Evolutionary conservation across 768 basidiomycete genomes (phyloP).

Genomic region (Harrya chromipes): DNA sequence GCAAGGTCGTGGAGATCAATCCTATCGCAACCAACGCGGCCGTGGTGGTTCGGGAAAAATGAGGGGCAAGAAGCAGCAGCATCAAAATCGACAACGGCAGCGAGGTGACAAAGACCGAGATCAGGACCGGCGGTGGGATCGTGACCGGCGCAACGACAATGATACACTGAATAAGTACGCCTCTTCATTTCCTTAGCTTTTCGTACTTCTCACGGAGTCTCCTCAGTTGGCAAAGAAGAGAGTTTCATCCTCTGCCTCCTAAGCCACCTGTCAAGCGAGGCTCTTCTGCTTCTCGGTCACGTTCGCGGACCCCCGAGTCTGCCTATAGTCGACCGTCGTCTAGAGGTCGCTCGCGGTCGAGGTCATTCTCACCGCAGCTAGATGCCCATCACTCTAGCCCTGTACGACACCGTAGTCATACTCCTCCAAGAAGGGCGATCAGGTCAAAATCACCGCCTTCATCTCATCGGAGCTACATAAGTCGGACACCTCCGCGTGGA

Average conservation of each 20-base stretch:
- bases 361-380: conserved; percentile 53
- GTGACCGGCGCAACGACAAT: conserved; percentile 53
- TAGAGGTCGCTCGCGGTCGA: conserved; percentile 61
- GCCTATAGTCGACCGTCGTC: conserved; percentile 62
- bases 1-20: conserved; percentile 45
- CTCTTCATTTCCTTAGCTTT: conserved; percentile 1
- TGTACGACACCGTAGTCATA: conserved; percentile 42
- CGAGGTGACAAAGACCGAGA: conserved; percentile 28
- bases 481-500: conserved; percentile 33
- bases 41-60: conserved; percentile 39
- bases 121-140: conserved; percentile 31
- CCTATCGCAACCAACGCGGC: conserved; percentile 36
- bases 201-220: conserved; percentile 6
- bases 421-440: conserved; percentile 44
- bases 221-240: conserved; percentile 66
- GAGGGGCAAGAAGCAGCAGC: conserved; percentile 37
- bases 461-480: conserved; percentile 40
- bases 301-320: conserved; percentile 59
- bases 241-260: conserved; percentile 42
- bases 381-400: conserved; percentile 57
- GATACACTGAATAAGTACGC: conserved; percentile 74
- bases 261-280: conserved; percentile 38
- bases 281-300: conserved; percentile 48
- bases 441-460: conserved; percentile 40
- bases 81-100: conserved; percentile 33